Evolutionary conservation across 805 yeast genomes (phyloP).

Genomic region (Saccharomyces kudriavzevii): DNA sequence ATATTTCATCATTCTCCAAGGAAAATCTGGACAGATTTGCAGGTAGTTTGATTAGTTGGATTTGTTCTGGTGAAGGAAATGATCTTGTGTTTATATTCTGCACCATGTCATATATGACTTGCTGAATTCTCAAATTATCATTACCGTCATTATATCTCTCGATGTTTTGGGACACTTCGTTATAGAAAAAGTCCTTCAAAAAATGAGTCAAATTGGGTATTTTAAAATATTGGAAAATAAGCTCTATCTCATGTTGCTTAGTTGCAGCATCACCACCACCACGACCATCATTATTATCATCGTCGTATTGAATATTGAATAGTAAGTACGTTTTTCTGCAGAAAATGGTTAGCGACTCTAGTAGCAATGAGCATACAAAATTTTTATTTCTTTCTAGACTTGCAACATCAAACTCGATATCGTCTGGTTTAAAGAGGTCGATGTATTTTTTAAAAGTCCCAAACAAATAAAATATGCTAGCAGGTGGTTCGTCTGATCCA

Average conservation of each 20-base stretch:
- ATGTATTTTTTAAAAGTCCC: constrained; percentile 3
- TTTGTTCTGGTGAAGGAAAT: constrained; percentile 37
- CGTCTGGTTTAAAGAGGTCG: neutral
- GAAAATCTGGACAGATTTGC: constrained; percentile 48
- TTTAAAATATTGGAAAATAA: neutral
- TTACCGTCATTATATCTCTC: neutral
- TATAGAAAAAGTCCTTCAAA: constrained; percentile 6
- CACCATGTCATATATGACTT: neutral
- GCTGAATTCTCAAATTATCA: neutral
- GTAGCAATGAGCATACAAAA: constrained; percentile 7
- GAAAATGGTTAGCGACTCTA: constrained; percentile 13
- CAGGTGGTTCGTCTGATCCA: neutral
- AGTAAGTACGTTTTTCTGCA: constrained; percentile 13
- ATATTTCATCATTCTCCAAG: constrained; percentile 35
- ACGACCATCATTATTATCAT: neutral
- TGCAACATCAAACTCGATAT: neutral
- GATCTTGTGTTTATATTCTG: neutral
- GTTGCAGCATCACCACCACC: neutral
- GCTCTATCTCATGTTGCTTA: neutral
- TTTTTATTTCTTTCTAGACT: neutral
- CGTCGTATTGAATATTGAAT: neutral
- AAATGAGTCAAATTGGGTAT: constrained; percentile 9
- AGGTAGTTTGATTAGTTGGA: constrained; percentile 60
- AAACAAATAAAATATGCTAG: neutral
- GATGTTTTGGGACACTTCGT: neutral